Conservation (phyloP, 371 early-diverging fungal genomes). For the Mucor indicus region DNA sequence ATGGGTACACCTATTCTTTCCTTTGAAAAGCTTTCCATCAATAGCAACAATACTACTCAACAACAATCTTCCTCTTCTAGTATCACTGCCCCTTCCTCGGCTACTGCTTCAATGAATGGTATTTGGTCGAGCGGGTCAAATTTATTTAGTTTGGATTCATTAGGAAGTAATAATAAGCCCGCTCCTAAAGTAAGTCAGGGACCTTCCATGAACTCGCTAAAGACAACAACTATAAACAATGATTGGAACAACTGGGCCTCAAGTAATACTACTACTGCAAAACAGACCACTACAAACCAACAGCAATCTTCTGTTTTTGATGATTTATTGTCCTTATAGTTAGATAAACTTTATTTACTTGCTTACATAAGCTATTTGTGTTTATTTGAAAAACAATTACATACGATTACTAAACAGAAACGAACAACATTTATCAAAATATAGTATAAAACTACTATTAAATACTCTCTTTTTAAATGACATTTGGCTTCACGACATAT, state of each 20-base stretch:
- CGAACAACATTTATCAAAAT: too few relatives aligned
- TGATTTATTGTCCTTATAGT: slow-evolving; percentile 31
- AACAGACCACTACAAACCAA: slow-evolving; percentile 15
- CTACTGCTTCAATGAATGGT: slow-evolving; percentile 9
- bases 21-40: too few relatives aligned
- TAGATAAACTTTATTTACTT: too few relatives aligned
- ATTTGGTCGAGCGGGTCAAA: slow-evolving; percentile 60
- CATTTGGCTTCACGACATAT: too few relatives aligned
- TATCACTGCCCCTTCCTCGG: not conserved
- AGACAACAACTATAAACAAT: slow-evolving; percentile 34
- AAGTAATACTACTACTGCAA: slow-evolving; percentile 8
- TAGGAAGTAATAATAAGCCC: slow-evolving; percentile 42
- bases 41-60: not conserved
- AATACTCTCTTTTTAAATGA: too few relatives aligned
- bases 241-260: slow-evolving; percentile 45
- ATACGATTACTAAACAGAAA: too few relatives aligned
- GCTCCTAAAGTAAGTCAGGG: slow-evolving; percentile 35
- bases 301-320: slow-evolving; percentile 34
- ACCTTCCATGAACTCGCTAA: slow-evolving; percentile 61
- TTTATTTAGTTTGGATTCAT: slow-evolving; percentile 55
- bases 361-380: too few relatives aligned
- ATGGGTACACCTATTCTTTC: too few relatives aligned
- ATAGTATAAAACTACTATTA: too few relatives aligned
- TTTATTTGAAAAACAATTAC: too few relatives aligned
- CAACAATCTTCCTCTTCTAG: not conserved